Evolutionary conservation across 768 basidiomycete species (phyloP).

Genomic region (Boletus edulis): DNA sequence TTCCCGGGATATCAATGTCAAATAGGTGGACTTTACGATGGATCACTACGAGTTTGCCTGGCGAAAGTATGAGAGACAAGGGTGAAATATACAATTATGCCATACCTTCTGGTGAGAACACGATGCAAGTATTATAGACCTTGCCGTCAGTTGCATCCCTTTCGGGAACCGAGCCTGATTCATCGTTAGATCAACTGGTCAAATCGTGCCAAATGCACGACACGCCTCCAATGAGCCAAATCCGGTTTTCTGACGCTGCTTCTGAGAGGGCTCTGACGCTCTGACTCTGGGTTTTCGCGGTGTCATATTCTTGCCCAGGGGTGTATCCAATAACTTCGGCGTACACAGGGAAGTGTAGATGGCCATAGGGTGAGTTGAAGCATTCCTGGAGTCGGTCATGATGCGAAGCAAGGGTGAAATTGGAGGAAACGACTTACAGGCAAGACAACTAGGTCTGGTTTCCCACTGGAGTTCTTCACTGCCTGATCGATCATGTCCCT

Average conservation of each 20-base stretch:
- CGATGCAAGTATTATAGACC: slow-evolving; percentile 91
- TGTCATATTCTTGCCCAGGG: slow-evolving; percentile 57
- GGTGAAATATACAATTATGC: background rate
- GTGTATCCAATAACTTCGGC: slow-evolving; percentile 75
- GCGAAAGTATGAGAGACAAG: background rate
- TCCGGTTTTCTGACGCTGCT: slow-evolving; percentile 70
- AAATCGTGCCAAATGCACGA: background rate
- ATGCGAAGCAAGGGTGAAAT: background rate
- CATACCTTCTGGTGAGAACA: slow-evolving; percentile 78
- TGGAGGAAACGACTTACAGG: slow-evolving; percentile 51
- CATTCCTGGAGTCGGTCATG: slow-evolving; percentile 56
- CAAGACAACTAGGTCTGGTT: slow-evolving; percentile 79
- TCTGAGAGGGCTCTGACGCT: slow-evolving; percentile 80
- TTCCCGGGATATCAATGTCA: slow-evolving; percentile 94
- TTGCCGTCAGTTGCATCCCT: slow-evolving; percentile 58
- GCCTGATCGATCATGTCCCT: slow-evolving; percentile 77
- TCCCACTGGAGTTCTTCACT: slow-evolving; percentile 39
- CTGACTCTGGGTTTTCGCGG: slow-evolving; percentile 57
- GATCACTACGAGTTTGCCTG: slow-evolving; percentile 80
- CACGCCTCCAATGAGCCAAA: slow-evolving; percentile 93
- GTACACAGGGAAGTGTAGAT: slow-evolving; percentile 75
- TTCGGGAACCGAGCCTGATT: slow-evolving; percentile 91
- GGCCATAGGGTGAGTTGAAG: slow-evolving; percentile 86
- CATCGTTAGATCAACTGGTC: background rate
- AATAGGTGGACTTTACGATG: slow-evolving; percentile 97